Percentiles rank a stretch among this genome's conserved stretches.
Conservation (phyloP, 768 basidiomycete genomes). For the Calocera cornea region DNA sequence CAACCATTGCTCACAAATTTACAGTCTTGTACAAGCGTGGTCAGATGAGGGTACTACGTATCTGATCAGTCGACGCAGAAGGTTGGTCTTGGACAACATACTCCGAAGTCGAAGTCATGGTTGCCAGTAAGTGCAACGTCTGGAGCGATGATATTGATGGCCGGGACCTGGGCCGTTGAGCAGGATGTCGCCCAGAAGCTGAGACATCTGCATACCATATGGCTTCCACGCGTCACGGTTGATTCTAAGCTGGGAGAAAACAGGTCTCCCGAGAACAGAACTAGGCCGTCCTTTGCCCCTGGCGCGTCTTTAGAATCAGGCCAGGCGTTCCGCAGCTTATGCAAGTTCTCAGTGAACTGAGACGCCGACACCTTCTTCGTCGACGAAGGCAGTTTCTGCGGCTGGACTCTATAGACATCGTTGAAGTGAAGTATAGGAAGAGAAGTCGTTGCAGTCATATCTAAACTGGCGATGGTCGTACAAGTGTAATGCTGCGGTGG, state of each 20-base stretch:
- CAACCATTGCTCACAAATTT: slow-evolving; percentile 40
- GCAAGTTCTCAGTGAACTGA: slow-evolving; percentile 64
- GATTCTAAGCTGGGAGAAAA: slow-evolving; percentile 81
- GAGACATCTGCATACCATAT: slow-evolving; percentile 48
- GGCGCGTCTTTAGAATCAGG: slow-evolving; percentile 26
- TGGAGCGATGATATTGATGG: slow-evolving; percentile 67
- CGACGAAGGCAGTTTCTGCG: slow-evolving; percentile 49
- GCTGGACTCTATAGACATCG: slow-evolving; percentile 56
- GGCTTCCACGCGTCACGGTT: slow-evolving; percentile 75
- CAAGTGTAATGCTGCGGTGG: neutral
- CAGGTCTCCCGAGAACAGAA: slow-evolving; percentile 79
- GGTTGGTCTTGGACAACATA: slow-evolving; percentile 18
- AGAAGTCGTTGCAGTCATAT: neutral
- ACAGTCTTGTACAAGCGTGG: slow-evolving; percentile 49
- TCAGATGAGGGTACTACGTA: slow-evolving; percentile 22
- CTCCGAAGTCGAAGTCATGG: slow-evolving; percentile 82
- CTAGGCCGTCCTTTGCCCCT: slow-evolving; percentile 52
- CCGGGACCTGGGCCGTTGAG: slow-evolving; percentile 45
- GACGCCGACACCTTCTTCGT: slow-evolving; percentile 68
- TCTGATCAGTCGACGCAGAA: neutral
- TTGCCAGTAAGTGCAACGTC: slow-evolving; percentile 77
- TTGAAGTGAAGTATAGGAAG: slow-evolving; percentile 28
- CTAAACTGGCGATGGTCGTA: neutral
- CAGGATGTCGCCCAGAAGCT: neutral
- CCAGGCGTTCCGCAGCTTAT: slow-evolving; percentile 51